Evolutionary conservation across 768 basidiomycete genomes (phyloP), one percentile per base, ranked within the genome.

Genomic region (Albatrellus ellisii): DNA sequence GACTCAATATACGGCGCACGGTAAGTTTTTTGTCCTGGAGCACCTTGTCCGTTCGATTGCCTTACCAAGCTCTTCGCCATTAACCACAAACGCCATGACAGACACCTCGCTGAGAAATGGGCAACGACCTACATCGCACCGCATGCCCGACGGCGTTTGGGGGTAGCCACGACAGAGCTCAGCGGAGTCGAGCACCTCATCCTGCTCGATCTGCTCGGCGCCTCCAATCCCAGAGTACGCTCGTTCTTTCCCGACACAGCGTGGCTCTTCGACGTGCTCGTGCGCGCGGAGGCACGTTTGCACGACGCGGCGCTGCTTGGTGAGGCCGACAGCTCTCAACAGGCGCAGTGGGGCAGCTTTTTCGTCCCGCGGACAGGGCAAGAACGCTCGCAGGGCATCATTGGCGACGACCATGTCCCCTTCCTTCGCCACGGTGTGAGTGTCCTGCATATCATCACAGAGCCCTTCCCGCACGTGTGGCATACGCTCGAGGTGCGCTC

Each of bases 1-100:
- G 94, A 99, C 60, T 92, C 88, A 1, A 78, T 89, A 32, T 99
- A 99, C 56, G 94, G 94, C n/a, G 81, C 94, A 29, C 77, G 87
- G 92, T 89, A 53, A 43, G 61, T 33, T n/a, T 4, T 17, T 26
- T 14, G 11, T 18, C 27, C 18, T 14, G 17, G n/a, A n/a, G n/a
- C n/a, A n/a, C n/a, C 8, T 8, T 29, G 28, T 29, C 8, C 28
- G 28, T 29, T 8, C 29, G 3, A 12, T 17, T 31, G 12, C 4
- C 12, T 31, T 31, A 12, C 29, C 6, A 3, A 12, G 12, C 2
- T 31, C 29, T 31, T 31, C 6, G 29, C 17, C 41, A 15, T 37
- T 26, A 34, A 15, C 36, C 39, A 6, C 48, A 31, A 12, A 8
- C 26, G 14, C 44, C 26, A 21, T 29, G 26, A 34, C 50, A 92